Evolutionary conservation across 2,329 filamentous ascomycete genomes (phyloP), one percentile per base, ranked within the genome.

Genomic region (Penicillium sp.): DNA sequence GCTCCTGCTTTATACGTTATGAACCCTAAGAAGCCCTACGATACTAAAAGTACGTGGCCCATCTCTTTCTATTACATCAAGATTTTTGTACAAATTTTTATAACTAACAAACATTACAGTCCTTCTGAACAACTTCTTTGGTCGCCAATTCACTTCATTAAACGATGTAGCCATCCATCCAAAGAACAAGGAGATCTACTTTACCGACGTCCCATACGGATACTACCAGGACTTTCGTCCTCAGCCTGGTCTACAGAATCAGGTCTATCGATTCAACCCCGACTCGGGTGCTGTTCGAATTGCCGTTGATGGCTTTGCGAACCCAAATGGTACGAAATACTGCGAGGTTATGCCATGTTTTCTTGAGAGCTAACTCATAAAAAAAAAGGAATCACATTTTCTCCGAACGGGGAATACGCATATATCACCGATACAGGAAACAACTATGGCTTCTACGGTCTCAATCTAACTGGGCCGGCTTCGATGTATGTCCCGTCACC

Each of bases 41-140:
- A 62, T 28, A 55, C 60, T 4, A 59, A 59, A 24, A 49, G 60
- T 51, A 13, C 23, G 37, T 51, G 9, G n/a, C n/a, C n/a, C n/a
- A n/a, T n/a, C n/a, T n/a, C n/a, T n/a, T n/a, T n/a, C n/a, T n/a
- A n/a, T n/a, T n/a, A n/a, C n/a, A n/a, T n/a, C n/a, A n/a, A n/a
- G n/a, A n/a, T n/a, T n/a, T n/a, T n/a, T n/a, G n/a, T n/a, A n/a
- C n/a, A n/a, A n/a, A n/a, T n/a, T n/a, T n/a, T n/a, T n/a, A n/a
- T n/a, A n/a, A n/a, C n/a, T 48, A 14, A 39, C 24, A 21, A n/a
- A 14, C 8, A 16, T 13, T 5, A 19, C 23, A 62, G 60, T 60
- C 5, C 53, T 63, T 10, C 39, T 63, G 28, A 63, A 63, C 45
- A 63, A 63, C 43, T 63, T 55, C 49, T 63, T 62, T 34, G 61